These are phyloP conservation scores for Mortierella hygrophila DNA, from an alignment of 192 early-diverging fungal genomes.

Conservation along the genomic window DNA sequence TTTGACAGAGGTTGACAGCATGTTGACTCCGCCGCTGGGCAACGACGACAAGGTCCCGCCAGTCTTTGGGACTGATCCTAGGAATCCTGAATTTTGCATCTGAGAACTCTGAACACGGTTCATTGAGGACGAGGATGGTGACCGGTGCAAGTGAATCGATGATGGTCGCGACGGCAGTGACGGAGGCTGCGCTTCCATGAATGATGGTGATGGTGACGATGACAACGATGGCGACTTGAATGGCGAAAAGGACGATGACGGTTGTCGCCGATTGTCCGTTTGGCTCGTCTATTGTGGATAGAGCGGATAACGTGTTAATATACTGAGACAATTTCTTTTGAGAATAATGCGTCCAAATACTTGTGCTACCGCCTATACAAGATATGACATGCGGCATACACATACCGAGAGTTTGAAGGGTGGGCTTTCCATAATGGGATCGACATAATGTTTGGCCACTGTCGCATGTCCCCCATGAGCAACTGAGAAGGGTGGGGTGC, in stretches of 20 bases:
- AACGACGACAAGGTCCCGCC: slow-evolving; percentile 11
- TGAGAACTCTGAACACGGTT: slow-evolving; percentile 54
- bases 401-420: slow-evolving; percentile 43
- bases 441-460: slow-evolving; percentile 38
- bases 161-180: slow-evolving; percentile 34
- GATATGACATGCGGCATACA: neutral
- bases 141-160: slow-evolving; percentile 46
- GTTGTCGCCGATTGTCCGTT: slow-evolving; percentile 23
- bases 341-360: neutral
- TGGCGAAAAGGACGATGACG: slow-evolving; percentile 43
- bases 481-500: slow-evolving; percentile 34
- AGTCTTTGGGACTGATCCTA: slow-evolving; percentile 26
- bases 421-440: slow-evolving; percentile 46
- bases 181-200: slow-evolving; percentile 28
- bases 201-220: slow-evolving; percentile 54
- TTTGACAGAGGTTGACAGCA: slow-evolving; percentile 54
- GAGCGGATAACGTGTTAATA: neutral
- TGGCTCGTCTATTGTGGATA: slow-evolving; percentile 37
- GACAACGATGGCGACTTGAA: slow-evolving; percentile 61
- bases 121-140: slow-evolving; percentile 52
- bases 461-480: slow-evolving; percentile 31
- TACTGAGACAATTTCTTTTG: neutral
- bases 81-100: slow-evolving; percentile 13
- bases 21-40: slow-evolving; percentile 12
- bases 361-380: neutral